Conservation (phyloP, 441 rosid genomes). For the Erysimum cheiri region DNA sequence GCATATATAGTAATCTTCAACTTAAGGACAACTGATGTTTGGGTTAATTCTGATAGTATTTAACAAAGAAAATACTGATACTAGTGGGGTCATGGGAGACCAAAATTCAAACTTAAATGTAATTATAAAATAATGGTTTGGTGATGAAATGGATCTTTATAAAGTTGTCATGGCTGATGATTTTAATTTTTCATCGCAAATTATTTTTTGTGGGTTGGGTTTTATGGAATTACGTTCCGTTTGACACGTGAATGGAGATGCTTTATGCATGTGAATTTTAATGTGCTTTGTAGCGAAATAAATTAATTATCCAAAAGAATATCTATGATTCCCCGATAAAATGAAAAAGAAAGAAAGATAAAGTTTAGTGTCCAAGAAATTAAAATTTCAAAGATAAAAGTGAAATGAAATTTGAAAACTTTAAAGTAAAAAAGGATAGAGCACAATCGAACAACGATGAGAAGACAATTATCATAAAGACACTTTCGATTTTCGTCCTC, state of each 20-base stretch:
- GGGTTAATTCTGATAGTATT: slow-evolving; percentile 9
- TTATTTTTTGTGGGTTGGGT: slow-evolving; percentile 6
- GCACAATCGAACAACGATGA: slow-evolving; percentile 43
- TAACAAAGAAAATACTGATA: slow-evolving; percentile 2
- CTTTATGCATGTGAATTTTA: slow-evolving; percentile 43
- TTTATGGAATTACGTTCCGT: slow-evolving; percentile 29
- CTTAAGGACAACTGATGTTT: slow-evolving; percentile 5
- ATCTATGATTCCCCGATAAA: slow-evolving; percentile 36
- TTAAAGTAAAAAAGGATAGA: slow-evolving; percentile 34
- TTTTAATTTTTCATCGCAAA: neutral
- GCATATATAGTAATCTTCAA: neutral
- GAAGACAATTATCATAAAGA: slow-evolving; percentile 45
- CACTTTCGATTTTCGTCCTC: slow-evolving; percentile 37
- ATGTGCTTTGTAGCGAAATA: slow-evolving; percentile 32
- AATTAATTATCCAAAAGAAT: slow-evolving; percentile 29
- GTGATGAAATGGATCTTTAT: slow-evolving; percentile 12
- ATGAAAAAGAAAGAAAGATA: slow-evolving; percentile 37
- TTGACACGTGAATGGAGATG: slow-evolving; percentile 42
- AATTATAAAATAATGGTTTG: neutral
- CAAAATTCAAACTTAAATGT: neutral
- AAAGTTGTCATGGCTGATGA: slow-evolving; percentile 24
- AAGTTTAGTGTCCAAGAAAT: slow-evolving; percentile 36
- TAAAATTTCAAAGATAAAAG: slow-evolving; percentile 33
- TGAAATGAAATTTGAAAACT: neutral
- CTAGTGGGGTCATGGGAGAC: neutral